phyloP scores from a whole-genome alignment of 306 rosid species.

The Corylus avellana region DNA sequence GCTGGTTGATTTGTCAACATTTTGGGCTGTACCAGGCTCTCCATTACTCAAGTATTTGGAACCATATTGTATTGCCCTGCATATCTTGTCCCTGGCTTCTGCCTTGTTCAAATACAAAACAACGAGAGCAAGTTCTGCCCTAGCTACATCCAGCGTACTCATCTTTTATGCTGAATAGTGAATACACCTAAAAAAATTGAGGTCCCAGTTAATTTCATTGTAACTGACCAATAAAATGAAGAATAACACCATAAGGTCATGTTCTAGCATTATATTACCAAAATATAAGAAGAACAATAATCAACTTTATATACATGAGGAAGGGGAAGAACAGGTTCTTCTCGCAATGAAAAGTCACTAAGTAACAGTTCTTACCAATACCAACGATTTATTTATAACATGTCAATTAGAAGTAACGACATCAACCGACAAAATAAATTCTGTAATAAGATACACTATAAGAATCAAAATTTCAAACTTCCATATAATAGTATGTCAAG shows the following conservation, averaged over 20 bases:
- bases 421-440: neutral
- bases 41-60: constrained; percentile 95
- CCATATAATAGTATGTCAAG: neutral
- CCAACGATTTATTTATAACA: neutral
- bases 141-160: constrained; percentile 87
- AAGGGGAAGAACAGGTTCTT: neutral
- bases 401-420: neutral
- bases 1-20: constrained; percentile 89
- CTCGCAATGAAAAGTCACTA: neutral
- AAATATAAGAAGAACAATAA: neutral
- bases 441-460: neutral
- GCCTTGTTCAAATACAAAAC: constrained; percentile 93
- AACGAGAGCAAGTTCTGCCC: constrained; percentile 89
- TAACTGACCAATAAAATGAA: neutral
- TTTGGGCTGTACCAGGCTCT: constrained; percentile 89
- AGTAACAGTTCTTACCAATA: neutral
- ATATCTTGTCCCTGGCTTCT: constrained; percentile 97
- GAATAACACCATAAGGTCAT: neutral
- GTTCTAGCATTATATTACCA: neutral
- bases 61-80: constrained; percentile 98
- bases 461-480: neutral
- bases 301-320: neutral
- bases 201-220: constrained; percentile 19
- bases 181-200: constrained; percentile 19
- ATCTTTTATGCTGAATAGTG: constrained; percentile 41